phyloP scores from a whole-genome alignment of 148 eudicot species.

The Rhododendron mucronatum region DNA sequence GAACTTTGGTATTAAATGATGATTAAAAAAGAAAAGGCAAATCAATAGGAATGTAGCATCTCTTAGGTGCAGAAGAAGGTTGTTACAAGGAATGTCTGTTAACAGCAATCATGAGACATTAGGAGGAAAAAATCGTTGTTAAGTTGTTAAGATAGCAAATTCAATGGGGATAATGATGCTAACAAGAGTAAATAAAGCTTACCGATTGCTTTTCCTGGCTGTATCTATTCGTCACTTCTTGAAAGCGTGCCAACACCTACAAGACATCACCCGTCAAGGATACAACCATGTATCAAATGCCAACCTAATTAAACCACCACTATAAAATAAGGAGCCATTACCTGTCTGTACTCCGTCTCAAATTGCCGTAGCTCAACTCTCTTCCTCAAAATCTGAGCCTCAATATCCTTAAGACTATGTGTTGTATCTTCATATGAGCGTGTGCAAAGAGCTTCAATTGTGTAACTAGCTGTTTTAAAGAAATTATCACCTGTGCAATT shows the following conservation, averaged over 20 bases:
- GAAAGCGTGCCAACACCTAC: slow-evolving; percentile 90
- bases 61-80: not conserved
- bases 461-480: slow-evolving; percentile 88
- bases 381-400: slow-evolving; percentile 64
- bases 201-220: slow-evolving; percentile 88
- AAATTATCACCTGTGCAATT: slow-evolving; percentile 77
- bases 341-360: slow-evolving; percentile 97
- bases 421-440: slow-evolving; percentile 67
- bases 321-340: slow-evolving; percentile 14
- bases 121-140: not conserved
- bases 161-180: not conserved
- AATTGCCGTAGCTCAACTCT: slow-evolving; percentile 87
- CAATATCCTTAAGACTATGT: slow-evolving; percentile 53
- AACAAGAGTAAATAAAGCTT: slow-evolving; percentile 30
- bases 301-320: not conserved
- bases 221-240: slow-evolving; percentile 90
- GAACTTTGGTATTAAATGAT: not conserved
- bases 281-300: not conserved
- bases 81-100: not conserved
- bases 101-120: not conserved
- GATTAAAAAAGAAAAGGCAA: not conserved
- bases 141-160: not conserved
- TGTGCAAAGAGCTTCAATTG: slow-evolving; percentile 87
- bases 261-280: slow-evolving; percentile 14
- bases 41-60: not conserved